Percentiles rank a stretch among this genome's conserved stretches.
phyloP scores from a whole-genome alignment of 169 alveolate species.

The Plasmodium coatneyi region DNA sequence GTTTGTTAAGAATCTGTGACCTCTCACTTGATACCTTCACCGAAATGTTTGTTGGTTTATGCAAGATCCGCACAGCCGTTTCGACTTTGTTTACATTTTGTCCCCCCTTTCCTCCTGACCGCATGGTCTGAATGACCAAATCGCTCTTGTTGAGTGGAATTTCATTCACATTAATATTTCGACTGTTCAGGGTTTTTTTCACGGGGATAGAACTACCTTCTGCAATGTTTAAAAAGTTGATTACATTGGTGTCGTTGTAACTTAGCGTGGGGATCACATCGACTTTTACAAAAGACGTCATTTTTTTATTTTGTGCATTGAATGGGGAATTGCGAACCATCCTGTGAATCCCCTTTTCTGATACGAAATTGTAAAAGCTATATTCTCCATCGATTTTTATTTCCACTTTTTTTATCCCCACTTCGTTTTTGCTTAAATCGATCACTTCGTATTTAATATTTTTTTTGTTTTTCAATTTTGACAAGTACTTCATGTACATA shows the following conservation, averaged over 20 bases:
- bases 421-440: conserved; percentile 78
- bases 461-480: conserved; percentile 67
- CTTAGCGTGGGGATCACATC: conserved; percentile 83
- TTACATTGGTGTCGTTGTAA: conserved; percentile 78
- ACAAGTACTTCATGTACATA: conserved; percentile 82
- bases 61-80: conserved; percentile 94
- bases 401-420: conserved; percentile 81
- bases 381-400: conserved; percentile 82
- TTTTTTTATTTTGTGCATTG: conserved; percentile 79
- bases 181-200: conserved; percentile 12
- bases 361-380: conserved; percentile 81
- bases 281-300: conserved; percentile 83
- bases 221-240: conserved; percentile 55
- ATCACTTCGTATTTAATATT: conserved; percentile 70
- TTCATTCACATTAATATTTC: conserved; percentile 38
- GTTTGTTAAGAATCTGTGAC: conserved; percentile 80
- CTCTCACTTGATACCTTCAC: conserved; percentile 86
- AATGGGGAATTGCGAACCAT: conserved; percentile 82
- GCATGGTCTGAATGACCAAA: conserved; percentile 90
- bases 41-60: conserved; percentile 93
- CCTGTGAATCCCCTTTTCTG: conserved; percentile 85
- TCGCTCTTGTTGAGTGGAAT: conserved; percentile 86
- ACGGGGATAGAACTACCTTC: neutral
- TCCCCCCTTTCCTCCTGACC: conserved; percentile 96
- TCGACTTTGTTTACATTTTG: conserved; percentile 95